phyloP scores from a whole-genome alignment of 1,284 basidiomycete genomes.

The Fomes fomentarius region DNA sequence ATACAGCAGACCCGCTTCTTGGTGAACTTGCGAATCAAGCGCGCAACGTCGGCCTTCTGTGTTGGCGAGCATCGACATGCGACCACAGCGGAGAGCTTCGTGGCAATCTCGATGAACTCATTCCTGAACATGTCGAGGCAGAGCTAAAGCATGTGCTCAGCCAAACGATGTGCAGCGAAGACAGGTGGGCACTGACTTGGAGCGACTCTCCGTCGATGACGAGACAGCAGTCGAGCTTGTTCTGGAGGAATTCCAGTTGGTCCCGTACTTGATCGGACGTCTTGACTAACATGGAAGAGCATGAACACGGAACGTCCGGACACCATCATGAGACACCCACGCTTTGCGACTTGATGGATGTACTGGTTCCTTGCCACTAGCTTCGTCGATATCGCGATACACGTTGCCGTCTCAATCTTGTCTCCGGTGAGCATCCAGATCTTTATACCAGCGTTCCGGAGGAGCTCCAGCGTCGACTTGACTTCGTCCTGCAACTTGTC shows the following conservation, averaged over 20 bases:
- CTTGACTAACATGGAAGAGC: conserved; percentile 62
- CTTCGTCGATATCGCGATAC: conserved; percentile 97
- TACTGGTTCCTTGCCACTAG: conserved; percentile 96
- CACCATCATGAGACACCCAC: conserved; percentile 51
- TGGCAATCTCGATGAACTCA: conserved; percentile 95
- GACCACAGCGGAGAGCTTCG: conserved; percentile 94
- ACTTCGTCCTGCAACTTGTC: conserved; percentile 99
- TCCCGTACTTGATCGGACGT: conserved; percentile 83
- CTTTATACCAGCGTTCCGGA: conserved; percentile 96
- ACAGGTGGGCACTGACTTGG: conserved; percentile 53
- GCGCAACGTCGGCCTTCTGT: conserved; percentile 97
- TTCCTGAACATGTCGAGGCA: conserved; percentile 89
- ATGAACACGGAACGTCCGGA: conserved; percentile 4
- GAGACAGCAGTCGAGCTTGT: conserved; percentile 95
- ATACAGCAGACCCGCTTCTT: conserved; percentile 98
- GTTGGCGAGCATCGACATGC: conserved; percentile 98
- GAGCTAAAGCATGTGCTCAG: conserved; percentile 51
- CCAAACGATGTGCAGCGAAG: no score
- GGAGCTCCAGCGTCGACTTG: conserved; percentile 88
- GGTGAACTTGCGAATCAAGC: conserved; percentile 88
- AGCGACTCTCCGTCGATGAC: conserved; percentile 99
- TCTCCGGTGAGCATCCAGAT: conserved; percentile 99
- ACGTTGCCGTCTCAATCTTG: conserved; percentile 98
- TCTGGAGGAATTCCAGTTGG: conserved; percentile 93
- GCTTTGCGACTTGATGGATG: conserved; percentile 94